Base-by-base conservation (phyloP, 805 yeast genomes). In the Candida dendrica region DNA sequence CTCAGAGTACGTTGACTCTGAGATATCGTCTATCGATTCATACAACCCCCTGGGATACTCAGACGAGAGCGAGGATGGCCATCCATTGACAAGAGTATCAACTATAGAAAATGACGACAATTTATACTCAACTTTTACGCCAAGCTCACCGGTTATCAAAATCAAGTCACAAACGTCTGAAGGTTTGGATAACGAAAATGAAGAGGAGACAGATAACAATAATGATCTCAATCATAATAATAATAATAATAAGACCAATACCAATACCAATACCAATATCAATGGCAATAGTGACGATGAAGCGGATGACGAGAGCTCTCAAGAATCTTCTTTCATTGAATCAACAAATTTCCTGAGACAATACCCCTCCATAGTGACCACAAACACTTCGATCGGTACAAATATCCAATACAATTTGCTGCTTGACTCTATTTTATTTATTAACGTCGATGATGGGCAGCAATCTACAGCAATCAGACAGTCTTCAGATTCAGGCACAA, bases 381-480 rank as follows among this genome's bases (percentile, higher is more conserved):
- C 37, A 34, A 34, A 34, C 27, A 34, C 37, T 14, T 34, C 37
- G 7, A 34, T 34, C 8, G 37, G 42, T 1, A 13, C 38, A 20
- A 37, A 49, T 24, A 48, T 29, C n/a, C 30, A 19, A 16, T 34
- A 48, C 20, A 39, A 45, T 7, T 39, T 55, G 7, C 43, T 49
- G 8, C 31, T 55, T 36, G 41, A 55, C 18, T 47, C 50, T 4
- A 53, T 56, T 22, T 34, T 56, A 2, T 42, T 51, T 30, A 47
- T 49, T 29, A 50, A 52, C 24, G 33, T 48, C 11, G 46, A 48
- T 15, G 44, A 50, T 8, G 50, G 49, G 13, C 48, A 46, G 18
- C 39, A 47, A 4, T 48, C 41, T 30, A 51, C 58, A 1, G 60
- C 59, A 6, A 53, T 56, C 6, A 40, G 58, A 14, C 60, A 56